phyloP scores from a whole-genome alignment of 345 rosid genomes.

The Populus euphratica region DNA sequence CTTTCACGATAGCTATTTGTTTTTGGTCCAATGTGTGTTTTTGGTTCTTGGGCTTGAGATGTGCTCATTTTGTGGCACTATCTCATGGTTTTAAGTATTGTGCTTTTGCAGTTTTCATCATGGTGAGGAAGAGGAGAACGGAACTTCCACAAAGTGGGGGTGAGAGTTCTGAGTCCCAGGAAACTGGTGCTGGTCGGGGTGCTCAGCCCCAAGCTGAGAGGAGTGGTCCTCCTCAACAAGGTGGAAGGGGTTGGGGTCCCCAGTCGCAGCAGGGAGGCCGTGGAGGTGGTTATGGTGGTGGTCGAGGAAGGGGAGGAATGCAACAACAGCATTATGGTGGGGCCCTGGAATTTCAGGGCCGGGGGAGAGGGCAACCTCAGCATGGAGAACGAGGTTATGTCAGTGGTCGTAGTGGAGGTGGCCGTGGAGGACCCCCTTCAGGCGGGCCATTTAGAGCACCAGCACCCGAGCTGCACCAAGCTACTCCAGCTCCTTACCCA shows the following conservation, averaged over 20 bases:
- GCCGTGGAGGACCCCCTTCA: slow-evolving; percentile 52
- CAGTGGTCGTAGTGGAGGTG: slow-evolving; percentile 32
- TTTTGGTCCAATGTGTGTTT: not conserved
- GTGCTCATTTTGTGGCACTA: not conserved
- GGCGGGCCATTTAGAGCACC: slow-evolving; percentile 58
- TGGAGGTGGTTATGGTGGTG: slow-evolving; percentile 47
- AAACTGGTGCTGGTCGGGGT: slow-evolving; percentile 43
- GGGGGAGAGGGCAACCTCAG: slow-evolving; percentile 72
- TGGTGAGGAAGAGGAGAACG: slow-evolving; percentile 79
- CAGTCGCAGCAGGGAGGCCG: slow-evolving; percentile 60
- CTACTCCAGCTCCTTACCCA: slow-evolving; percentile 57
- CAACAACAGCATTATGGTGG: slow-evolving; percentile 63
- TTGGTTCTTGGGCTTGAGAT: not conserved
- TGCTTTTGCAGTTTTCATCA: slow-evolving; percentile 31
- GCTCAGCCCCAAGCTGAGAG: slow-evolving; percentile 42
- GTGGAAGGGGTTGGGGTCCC: slow-evolving; percentile 57
- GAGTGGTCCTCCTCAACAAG: slow-evolving; percentile 41
- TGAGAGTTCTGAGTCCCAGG: slow-evolving; percentile 64
- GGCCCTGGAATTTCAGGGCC: slow-evolving; percentile 54
- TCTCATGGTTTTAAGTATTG: not conserved
- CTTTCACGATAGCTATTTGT: not conserved
- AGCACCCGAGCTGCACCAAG: slow-evolving; percentile 99
- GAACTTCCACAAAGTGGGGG: slow-evolving; percentile 51
- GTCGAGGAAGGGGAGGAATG: slow-evolving; percentile 45
- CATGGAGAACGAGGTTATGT: slow-evolving; percentile 61